These are phyloP conservation scores for Serendipita sp. DNA, from an alignment of 768 basidiomycete species.

Conservation along the genomic window DNA sequence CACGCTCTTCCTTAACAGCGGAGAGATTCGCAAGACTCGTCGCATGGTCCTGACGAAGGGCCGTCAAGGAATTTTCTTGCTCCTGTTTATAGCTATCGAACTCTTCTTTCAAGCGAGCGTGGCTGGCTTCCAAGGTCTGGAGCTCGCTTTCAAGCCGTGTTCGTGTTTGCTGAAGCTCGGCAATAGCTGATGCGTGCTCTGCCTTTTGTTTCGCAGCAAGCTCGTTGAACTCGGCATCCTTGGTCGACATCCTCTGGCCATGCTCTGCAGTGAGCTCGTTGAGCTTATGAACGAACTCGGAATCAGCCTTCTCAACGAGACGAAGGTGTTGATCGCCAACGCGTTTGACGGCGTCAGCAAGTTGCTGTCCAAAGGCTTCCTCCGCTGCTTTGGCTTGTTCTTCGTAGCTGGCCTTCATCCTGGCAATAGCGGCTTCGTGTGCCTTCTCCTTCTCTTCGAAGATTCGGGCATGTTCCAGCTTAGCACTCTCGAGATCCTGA, in stretches of 20 bases:
- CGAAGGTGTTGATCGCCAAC: conserved; percentile 4
- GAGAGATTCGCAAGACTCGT: conserved; percentile 7
- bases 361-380: background rate
- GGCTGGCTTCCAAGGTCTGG: background rate
- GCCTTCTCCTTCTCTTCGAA: conserved; percentile 46
- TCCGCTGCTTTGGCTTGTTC: background rate
- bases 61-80: conserved; percentile 1
- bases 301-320: conserved; percentile 25
- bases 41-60: conserved; percentile 11
- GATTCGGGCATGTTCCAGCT: conserved; percentile 42
- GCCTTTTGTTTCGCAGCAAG: conserved; percentile 20
- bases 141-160: conserved; percentile 8
- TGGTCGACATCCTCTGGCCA: conserved; percentile 32
- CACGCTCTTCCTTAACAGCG: background rate
- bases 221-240: conserved; percentile 44
- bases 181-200: conserved; percentile 20
- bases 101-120: background rate
- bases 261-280: conserved; percentile 55
- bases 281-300: conserved; percentile 45
- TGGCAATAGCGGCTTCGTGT: conserved; percentile 26
- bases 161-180: conserved; percentile 8
- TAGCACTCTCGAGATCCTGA: conserved; percentile 50
- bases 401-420: conserved; percentile 23
- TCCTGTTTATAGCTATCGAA: background rate
- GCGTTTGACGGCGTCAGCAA: background rate